Percentiles rank a stretch among this genome's conserved stretches.
Conservation (phyloP, 768 basidiomycete genomes). For the Boletus subparvulus region DNA sequence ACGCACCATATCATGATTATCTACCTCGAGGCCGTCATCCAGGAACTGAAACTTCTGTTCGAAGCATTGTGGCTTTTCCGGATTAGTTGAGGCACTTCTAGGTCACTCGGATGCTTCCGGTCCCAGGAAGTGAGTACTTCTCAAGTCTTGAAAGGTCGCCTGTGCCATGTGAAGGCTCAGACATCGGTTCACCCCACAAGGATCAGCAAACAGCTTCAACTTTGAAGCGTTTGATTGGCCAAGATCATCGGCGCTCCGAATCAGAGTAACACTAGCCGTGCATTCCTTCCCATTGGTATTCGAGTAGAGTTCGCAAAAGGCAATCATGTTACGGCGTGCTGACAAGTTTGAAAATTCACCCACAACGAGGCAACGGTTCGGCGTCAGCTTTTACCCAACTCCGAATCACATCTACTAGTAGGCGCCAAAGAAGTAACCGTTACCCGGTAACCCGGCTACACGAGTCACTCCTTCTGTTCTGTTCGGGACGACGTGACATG, state of each 20-base stretch:
- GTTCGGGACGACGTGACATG: not conserved
- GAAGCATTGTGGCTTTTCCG: not conserved
- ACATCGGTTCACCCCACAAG: too few relatives aligned
- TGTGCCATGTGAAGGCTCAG: too few relatives aligned
- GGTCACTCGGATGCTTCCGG: not conserved
- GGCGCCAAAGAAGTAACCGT: not conserved
- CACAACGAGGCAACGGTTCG: not conserved
- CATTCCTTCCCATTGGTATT: not conserved
- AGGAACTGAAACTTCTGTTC: not conserved
- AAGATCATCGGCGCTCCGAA: too few relatives aligned
- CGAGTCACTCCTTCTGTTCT: not conserved
- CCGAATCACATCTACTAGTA: not conserved
- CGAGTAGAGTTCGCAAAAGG: not conserved
- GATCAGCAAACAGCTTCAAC: too few relatives aligned
- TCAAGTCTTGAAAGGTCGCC: too few relatives aligned
- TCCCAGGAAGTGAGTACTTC: not conserved
- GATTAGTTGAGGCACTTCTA: not conserved
- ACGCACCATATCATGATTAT: not conserved
- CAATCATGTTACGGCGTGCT: not conserved
- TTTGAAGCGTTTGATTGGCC: too few relatives aligned
- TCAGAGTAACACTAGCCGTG: too few relatives aligned
- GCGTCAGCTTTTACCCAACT: not conserved
- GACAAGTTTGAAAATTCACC: too few relatives aligned
- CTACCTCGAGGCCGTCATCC: slow-evolving; percentile 12
- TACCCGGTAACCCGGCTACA: not conserved